Conservation (phyloP, 192 early-diverging fungal genomes). For the Diversispora eburnea region DNA sequence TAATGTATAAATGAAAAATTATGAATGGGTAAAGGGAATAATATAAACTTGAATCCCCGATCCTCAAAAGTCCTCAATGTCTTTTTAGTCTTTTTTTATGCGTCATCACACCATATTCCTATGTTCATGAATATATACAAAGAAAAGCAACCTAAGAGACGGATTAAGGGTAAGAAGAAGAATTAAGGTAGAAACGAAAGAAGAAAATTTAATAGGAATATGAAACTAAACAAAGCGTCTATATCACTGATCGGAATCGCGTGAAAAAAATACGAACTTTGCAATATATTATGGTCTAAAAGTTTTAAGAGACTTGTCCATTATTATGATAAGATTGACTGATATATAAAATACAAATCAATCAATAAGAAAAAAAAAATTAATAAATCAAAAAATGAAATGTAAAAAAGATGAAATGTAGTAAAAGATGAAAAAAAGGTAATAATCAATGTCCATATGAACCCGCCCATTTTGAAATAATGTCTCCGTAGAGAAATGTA, state of each 20-base stretch:
- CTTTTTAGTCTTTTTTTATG: too few species aligned
- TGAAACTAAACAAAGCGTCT: slow-evolving; percentile 2
- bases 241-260: background rate
- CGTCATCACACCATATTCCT: too few species aligned
- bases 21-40: too few species aligned
- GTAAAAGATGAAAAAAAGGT: background rate
- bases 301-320: background rate
- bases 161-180: background rate
- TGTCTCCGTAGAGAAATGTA: background rate
- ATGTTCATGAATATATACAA: too few species aligned
- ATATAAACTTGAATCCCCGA: too few species aligned
- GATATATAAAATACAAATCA: background rate
- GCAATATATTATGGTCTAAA: slow-evolving; percentile 7
- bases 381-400: background rate
- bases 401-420: too few species aligned
- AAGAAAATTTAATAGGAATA: background rate
- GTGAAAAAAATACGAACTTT: background rate
- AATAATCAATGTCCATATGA: background rate
- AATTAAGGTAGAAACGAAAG: background rate
- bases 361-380: background rate
- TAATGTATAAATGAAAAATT: too few species aligned
- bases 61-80: too few species aligned
- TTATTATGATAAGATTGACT: slow-evolving; percentile 10
- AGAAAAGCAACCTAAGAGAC: too few species aligned
- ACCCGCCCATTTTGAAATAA: background rate